Base-by-base conservation (phyloP, 2,329 filamentous ascomycete species). In the Pseudogymnoascus sp. region DNA sequence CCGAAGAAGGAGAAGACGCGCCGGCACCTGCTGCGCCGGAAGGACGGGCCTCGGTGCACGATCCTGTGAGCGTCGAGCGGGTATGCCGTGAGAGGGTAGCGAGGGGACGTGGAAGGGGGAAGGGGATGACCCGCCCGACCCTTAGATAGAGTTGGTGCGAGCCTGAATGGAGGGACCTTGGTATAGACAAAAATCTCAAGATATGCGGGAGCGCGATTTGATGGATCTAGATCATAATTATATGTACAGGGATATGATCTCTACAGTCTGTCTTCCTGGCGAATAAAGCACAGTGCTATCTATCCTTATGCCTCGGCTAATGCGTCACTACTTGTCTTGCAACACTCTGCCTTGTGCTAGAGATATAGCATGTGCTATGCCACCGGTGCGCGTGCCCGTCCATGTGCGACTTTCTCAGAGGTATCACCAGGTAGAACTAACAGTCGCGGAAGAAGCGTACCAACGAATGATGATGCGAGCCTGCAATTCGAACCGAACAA, bases 1-100 rank as follows among this genome's bases (percentile, higher is more conserved):
- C 75, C 72, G 45, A 67, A 73, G 58, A 69, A 69, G 59, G 69
- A 72, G 25, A 69, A 72, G 65, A 71, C 74, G 38, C 62, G 61
- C 6, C 60, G 64, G 14, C 41, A 59, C 22, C 49, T 63, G 36
- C 45, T 36, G 22, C 35, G 58, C 16, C 28, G 58, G 36, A 62
- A 62, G 64, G 64, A 23, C 33, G 64, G 58, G 52, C 60, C 60
- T 1, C 72, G 73, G 19, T 77, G 75, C 67, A 71, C 76, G 49
- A 75, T 77, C 66, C 70, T 77, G 62, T 77, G 68, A 70, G 45
- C 25, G 45, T 49, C 2, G 25, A 52, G 45, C 45, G 45, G 45
- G n/a, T 19, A 30, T 30, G 45, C n/a, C 2, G n/a, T 5, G 45
- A 33, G 14, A 25, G 23, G n/a, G 23, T 2, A 8, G 45, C 45